phyloP scores from a whole-genome alignment of 1,139 yeast species.

The Entelexis paramagnoliae region DNA sequence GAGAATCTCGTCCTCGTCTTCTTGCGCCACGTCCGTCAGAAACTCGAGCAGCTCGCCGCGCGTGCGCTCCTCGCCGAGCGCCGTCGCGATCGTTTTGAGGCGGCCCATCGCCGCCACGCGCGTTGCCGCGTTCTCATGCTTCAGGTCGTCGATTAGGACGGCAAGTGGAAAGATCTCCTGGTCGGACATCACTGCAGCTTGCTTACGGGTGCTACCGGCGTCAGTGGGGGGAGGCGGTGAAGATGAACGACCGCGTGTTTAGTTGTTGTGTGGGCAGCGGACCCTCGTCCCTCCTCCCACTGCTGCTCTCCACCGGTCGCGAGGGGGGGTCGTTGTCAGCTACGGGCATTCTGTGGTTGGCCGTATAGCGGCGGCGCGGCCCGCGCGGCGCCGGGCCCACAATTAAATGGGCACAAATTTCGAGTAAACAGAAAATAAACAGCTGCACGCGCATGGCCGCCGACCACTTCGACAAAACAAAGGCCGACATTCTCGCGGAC shows the following conservation, averaged over 20 bases:
- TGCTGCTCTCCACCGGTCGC: background rate
- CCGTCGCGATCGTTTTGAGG: slow-evolving; percentile 86
- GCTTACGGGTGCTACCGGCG: background rate
- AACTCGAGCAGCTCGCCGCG: slow-evolving; percentile 83
- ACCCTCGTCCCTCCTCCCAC: background rate
- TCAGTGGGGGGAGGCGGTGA: background rate
- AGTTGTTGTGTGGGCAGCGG: background rate
- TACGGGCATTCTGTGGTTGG: background rate
- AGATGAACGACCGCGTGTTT: background rate
- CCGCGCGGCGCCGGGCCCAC: background rate
- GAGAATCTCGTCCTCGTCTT: slow-evolving; percentile 96
- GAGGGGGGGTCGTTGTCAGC: slow-evolving; percentile 1
- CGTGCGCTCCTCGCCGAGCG: slow-evolving; percentile 90
- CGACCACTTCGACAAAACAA: slow-evolving; percentile 18
- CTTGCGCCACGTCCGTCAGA: slow-evolving; percentile 82
- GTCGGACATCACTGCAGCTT: slow-evolving; percentile 14
- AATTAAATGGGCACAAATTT: background rate
- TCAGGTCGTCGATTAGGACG: slow-evolving; percentile 85
- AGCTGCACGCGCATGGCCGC: background rate
- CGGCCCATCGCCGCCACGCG: slow-evolving; percentile 93
- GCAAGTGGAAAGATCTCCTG: slow-evolving; percentile 85
- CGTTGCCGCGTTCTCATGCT: slow-evolving; percentile 85
- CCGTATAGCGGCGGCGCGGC: background rate
- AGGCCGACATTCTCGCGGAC: slow-evolving; percentile 22
- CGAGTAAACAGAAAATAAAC: background rate